Base-by-base conservation (phyloP, 2,329 filamentous ascomycete species). In the Aureobasidium leucospermi region DNA sequence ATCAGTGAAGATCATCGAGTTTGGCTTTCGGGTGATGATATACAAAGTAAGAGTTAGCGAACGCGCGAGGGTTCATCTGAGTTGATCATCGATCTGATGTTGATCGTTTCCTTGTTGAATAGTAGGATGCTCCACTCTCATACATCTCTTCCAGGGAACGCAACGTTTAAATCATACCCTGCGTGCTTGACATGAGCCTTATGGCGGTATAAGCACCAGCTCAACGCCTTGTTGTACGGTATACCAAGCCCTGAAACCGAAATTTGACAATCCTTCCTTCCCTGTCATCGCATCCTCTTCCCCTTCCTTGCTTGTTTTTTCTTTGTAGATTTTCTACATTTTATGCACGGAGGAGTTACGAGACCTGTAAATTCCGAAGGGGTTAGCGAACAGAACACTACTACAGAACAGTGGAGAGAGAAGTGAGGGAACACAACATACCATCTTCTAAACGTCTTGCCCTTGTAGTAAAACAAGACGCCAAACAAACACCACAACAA, bases 381-480 rank as follows among this genome's bases (percentile, higher is more conserved):
- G 11, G 52, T 56, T 38, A 56, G 41, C 31, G 36, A 34, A 15
- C 15, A 31, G n/a, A 23, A 23, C 23, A 23, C 23, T 23, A 23
- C 13, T 15, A 28, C 11, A 31, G 23, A 45, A 36, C 28, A 28
- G 29, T 9, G 16, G 4, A 41, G 29, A 41, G 13, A 52, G 29
- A 6, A 11, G 10, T 41, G 13, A 23, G 39, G 9, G 8, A 11
- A 8, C 41, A 51, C 9, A 10, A 41, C 53, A 28, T n/a, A 58
- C 81, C 79, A 82, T 62, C 79, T 75, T 60, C 83, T 73, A 65
- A 84, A 80, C 1, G 70, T 80, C 77, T 85, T 85, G 2, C 82
- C 83, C 60, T 75, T 79, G 67, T 75, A 80, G 69, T 80, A 85
- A 67, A 85, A 83, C 11, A 81, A 65, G 46, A 84, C 73, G 0